Base-by-base conservation (phyloP, 163 green algal genomes). In the Chlamydomonas reinhardtii region DNA sequence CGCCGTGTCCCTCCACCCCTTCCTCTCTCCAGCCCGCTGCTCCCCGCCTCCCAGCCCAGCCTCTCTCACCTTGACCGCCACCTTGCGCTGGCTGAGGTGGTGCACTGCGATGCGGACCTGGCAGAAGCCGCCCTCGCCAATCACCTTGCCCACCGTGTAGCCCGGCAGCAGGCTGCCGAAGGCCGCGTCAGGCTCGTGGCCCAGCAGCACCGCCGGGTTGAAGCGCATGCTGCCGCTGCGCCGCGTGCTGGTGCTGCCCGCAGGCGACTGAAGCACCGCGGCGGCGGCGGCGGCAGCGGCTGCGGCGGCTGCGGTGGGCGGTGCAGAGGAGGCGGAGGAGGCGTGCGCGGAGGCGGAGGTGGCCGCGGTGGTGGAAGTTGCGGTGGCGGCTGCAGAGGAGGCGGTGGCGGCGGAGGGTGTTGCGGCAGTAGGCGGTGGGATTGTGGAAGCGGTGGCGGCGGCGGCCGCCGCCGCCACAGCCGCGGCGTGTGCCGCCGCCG, bases 81-180 rank as follows among this genome's bases (percentile, higher is more conserved):
- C 93, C 86, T 92, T 91, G 56, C 86, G 87, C 19, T 90, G 66
- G 19, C 81, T 92, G 35, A 96, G 82, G 74, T 93, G 89, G 79
- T 97, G 94, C 35, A 92, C 79, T 5, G 86, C 94, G 73, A 94
- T 71, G 1, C 94, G 88, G 61, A 93, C 89, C 92, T 93, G 89
- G 74, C 94, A 96, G 89, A 96, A 96, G 52, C 94, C 94, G 6
- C 94, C 94, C 88, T 96, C 93, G 29, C 94, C 94, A 22, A 96
- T 92, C 35, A 96, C 92, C 39, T 88, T 89, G 59, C 93, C 92
- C 16, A 96, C 81, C 61, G 79, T 90, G 91, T 96, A 96, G 25
- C 93, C 94, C 9, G 92, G 92, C 73, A 96, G 89, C 76, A 87
- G 61, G 39, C 11, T 65, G 12, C 61, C 61, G 62, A 82, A 81